A percentile compares a stretch with the other conserved stretches of the same genome.
phyloP scores from a whole-genome alignment of 805 yeast genomes.

The Yamadazyma scolyti region DNA sequence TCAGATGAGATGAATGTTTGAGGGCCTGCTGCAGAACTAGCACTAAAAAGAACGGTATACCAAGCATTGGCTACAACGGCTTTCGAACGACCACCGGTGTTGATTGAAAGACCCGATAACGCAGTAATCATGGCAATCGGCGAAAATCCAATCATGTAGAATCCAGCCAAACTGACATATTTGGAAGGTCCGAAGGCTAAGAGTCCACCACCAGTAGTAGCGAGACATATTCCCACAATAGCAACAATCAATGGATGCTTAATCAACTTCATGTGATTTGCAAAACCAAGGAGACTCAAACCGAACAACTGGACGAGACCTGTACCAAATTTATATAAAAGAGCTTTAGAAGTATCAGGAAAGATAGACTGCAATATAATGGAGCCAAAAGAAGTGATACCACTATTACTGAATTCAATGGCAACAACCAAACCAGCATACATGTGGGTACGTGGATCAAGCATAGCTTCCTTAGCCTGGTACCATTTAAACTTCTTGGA shows the following conservation, averaged over 20 bases:
- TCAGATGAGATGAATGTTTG: slow-evolving; percentile 3
- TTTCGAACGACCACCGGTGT: slow-evolving; percentile 56
- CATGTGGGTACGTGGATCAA: slow-evolving; percentile 31
- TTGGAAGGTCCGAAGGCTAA: slow-evolving; percentile 38
- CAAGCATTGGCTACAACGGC: slow-evolving; percentile 44
- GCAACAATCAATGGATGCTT: slow-evolving; percentile 14
- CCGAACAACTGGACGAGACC: slow-evolving; percentile 47
- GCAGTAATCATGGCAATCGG: slow-evolving; percentile 22
- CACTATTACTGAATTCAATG: slow-evolving; percentile 32
- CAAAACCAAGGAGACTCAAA: slow-evolving; percentile 21
- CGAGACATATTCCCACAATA: slow-evolving; percentile 17
- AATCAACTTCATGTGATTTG: slow-evolving; percentile 3
- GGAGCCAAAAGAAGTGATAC: slow-evolving; percentile 29
- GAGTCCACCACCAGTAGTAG: slow-evolving; percentile 27
- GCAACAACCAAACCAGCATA: slow-evolving; percentile 23
- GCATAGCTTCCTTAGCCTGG: slow-evolving; percentile 34
- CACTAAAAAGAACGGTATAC: slow-evolving; percentile 45
- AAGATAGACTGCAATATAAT: slow-evolving; percentile 23
- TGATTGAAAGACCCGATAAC: slow-evolving; percentile 38
- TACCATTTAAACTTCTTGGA: slow-evolving; percentile 30
- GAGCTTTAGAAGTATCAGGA: slow-evolving; percentile 25
- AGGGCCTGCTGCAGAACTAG: slow-evolving; percentile 48
- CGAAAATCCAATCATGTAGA: slow-evolving; percentile 27
- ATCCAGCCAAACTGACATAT: slow-evolving; percentile 24
- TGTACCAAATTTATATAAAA: slow-evolving; percentile 43